Evolutionary conservation across 805 yeast genomes (phyloP).

Genomic region (Zygotorulaspora chibaensis): DNA sequence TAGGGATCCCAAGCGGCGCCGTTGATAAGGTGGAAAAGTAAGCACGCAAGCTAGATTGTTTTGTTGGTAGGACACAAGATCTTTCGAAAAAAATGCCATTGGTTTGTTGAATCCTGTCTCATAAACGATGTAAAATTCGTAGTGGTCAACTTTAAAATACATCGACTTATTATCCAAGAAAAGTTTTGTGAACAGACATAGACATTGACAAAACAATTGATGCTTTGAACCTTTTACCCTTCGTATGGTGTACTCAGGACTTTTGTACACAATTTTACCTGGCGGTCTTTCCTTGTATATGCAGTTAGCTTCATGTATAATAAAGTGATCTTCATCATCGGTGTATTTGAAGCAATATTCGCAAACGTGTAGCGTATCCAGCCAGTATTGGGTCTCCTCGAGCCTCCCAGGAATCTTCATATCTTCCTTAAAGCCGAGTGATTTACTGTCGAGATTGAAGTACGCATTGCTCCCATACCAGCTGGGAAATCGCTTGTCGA

Average conservation of each 20-base stretch:
- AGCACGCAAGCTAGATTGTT: slow-evolving; percentile 89
- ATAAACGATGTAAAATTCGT: slow-evolving; percentile 73
- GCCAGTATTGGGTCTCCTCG: slow-evolving; percentile 40
- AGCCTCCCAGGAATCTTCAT: neutral
- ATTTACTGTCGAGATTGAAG: slow-evolving; percentile 47
- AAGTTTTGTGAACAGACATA: slow-evolving; percentile 80
- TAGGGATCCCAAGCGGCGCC: slow-evolving; percentile 69
- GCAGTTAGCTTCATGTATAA: slow-evolving; percentile 49
- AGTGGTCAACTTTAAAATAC: slow-evolving; percentile 71
- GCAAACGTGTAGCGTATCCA: slow-evolving; percentile 65
- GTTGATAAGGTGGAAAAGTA: slow-evolving; percentile 88
- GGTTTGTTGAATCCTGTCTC: slow-evolving; percentile 49
- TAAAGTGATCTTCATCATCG: slow-evolving; percentile 41
- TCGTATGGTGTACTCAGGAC: slow-evolving; percentile 52
- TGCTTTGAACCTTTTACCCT: slow-evolving; percentile 64
- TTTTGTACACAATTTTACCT: slow-evolving; percentile 68
- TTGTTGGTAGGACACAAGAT: slow-evolving; percentile 65
- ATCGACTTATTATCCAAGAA: slow-evolving; percentile 88
- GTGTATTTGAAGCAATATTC: slow-evolving; percentile 82
- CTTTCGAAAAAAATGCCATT: slow-evolving; percentile 92
- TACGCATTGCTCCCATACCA: slow-evolving; percentile 90
- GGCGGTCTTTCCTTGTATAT: slow-evolving; percentile 42
- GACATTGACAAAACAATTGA: slow-evolving; percentile 69
- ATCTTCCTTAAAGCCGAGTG: slow-evolving; percentile 39
- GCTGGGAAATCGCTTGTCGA: slow-evolving; percentile 57